Evolutionary conservation across 257 asterid species (phyloP).

Genomic region (Verbascum thapsus): DNA sequence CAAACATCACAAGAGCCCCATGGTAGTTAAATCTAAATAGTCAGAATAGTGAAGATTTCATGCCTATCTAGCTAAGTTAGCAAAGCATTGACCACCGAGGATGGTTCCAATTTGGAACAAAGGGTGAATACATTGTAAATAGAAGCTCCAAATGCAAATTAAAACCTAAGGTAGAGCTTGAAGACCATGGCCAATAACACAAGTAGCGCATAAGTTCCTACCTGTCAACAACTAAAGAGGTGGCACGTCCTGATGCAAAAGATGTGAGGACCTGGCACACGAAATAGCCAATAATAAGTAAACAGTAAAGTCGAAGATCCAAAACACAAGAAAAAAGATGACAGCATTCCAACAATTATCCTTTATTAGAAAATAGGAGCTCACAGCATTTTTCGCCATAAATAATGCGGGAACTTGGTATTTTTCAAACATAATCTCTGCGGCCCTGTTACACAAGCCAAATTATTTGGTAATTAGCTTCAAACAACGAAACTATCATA

Average conservation of each 20-base stretch:
- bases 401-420: constrained; percentile 97
- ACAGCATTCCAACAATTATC: constrained; percentile 20
- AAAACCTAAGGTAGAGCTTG: constrained; percentile 17
- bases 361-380: constrained; percentile 36
- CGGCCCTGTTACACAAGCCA: constrained; percentile 71
- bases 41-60: too few relatives aligned
- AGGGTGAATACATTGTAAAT: neutral
- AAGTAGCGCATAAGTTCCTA: constrained; percentile 41
- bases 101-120: constrained; percentile 17
- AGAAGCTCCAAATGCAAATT: neutral
- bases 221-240: constrained; percentile 98
- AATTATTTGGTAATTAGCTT: constrained; percentile 27
- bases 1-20: too few relatives aligned
- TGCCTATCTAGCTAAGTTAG: constrained; percentile 15
- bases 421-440: constrained; percentile 97
- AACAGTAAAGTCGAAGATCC: constrained; percentile 10
- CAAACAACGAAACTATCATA: constrained; percentile 27
- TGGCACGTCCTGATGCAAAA: constrained; percentile 99
- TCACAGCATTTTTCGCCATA: constrained; percentile 97
- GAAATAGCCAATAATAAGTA: constrained; percentile 23
- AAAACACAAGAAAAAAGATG: constrained; percentile 2
- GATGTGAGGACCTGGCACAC: constrained; percentile 86
- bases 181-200: neutral
- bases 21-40: neutral
- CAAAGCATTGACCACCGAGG: constrained; percentile 6